phyloP scores from a whole-genome alignment of 306 rosid species.

The Crataegus laevigata region DNA sequence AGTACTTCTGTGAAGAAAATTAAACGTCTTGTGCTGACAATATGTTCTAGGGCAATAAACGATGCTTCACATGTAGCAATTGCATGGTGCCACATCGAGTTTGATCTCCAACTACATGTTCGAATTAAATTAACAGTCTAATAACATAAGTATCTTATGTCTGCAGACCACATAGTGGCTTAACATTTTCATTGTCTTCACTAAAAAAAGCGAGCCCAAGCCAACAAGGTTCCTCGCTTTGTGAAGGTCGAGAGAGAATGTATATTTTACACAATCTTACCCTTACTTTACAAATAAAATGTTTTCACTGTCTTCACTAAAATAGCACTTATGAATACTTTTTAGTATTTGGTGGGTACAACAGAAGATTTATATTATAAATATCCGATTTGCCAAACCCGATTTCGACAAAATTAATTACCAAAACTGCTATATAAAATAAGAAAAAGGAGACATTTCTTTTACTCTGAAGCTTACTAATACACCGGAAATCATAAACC shows the following conservation, averaged over 20 bases:
- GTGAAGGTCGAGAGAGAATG: fast-evolving
- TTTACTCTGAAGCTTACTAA: neutral
- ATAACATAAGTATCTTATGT: too few relatives aligned
- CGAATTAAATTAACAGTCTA: too few relatives aligned
- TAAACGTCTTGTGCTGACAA: neutral
- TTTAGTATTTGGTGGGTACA: neutral
- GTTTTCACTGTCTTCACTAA: neutral
- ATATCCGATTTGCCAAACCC: constrained; percentile 5
- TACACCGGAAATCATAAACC: constrained; percentile 1
- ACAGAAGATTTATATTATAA: constrained; percentile 4
- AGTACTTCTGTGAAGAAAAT: too few relatives aligned
- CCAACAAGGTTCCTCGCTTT: too few relatives aligned
- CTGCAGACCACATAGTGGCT: too few relatives aligned
- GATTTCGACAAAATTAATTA: constrained; percentile 8
- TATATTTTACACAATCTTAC: too few relatives aligned
- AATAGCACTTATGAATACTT: neutral
- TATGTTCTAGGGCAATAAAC: too few relatives aligned
- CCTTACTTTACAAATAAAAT: too few relatives aligned
- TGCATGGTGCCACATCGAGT: neutral
- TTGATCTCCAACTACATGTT: too few relatives aligned
- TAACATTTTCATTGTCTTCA: too few relatives aligned
- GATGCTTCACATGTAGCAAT: too few relatives aligned
- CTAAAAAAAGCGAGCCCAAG: too few relatives aligned
- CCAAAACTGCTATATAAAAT: constrained; percentile 14
- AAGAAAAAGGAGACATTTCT: neutral